These are phyloP conservation scores for Gymnopilus junonius DNA, from an alignment of 768 basidiomycete genomes.

Conservation along the genomic window DNA sequence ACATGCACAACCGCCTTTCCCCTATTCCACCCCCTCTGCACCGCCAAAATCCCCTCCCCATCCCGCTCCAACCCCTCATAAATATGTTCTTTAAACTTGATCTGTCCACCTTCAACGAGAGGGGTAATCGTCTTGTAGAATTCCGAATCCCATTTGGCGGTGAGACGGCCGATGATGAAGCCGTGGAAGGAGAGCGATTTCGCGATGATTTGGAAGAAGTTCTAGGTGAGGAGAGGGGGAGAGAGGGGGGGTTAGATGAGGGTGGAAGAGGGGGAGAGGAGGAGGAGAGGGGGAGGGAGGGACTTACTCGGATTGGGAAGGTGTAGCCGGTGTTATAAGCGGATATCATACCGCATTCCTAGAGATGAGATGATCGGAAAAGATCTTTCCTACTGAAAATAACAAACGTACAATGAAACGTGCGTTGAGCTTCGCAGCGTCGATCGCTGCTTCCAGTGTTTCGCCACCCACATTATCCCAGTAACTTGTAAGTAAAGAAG, in stretches of 20 bases:
- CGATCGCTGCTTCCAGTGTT: constrained; percentile 58
- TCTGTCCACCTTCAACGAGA: too few relatives aligned
- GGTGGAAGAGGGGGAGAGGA: neutral
- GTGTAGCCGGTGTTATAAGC: constrained; percentile 37
- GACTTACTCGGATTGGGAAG: constrained; percentile 29
- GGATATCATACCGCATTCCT: constrained; percentile 49
- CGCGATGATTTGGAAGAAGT: too few relatives aligned
- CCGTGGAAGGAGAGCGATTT: too few relatives aligned
- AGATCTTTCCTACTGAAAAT: neutral
- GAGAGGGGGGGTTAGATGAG: neutral
- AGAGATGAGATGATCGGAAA: neutral
- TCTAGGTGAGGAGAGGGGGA: neutral
- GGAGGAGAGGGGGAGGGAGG: neutral
- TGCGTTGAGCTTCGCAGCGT: constrained; percentile 45
- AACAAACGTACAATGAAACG: constrained; percentile 51
- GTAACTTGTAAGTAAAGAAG: too few relatives aligned
- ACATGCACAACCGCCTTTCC: too few relatives aligned
- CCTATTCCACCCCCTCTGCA: too few relatives aligned
- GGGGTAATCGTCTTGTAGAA: too few relatives aligned
- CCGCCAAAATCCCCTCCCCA: too few relatives aligned
- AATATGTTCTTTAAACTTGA: too few relatives aligned
- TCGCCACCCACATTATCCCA: constrained; percentile 71
- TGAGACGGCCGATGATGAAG: too few relatives aligned
- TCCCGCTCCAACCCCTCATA: too few relatives aligned
- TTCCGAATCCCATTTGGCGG: too few relatives aligned